Percentiles rank a stretch among this genome's conserved stretches.
These are phyloP conservation scores for Scedosporium boydii DNA, from an alignment of 2,329 filamentous ascomycete genomes.

Conservation along the genomic window DNA sequence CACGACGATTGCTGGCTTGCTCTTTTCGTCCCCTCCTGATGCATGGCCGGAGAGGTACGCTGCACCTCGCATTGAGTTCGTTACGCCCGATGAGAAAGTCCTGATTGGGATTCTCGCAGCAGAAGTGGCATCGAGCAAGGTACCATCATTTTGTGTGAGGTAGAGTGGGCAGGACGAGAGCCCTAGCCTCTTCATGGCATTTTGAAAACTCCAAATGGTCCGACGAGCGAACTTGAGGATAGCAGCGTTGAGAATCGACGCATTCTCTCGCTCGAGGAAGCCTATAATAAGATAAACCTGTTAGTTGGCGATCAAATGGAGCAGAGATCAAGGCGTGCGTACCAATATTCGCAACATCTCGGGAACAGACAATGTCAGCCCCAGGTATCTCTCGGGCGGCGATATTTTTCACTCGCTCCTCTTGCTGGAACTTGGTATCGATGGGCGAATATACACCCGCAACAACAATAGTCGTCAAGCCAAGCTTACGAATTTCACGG, in stretches of 20 bases:
- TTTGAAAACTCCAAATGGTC: conserved; percentile 43
- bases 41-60: conserved; percentile 40
- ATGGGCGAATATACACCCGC: conserved; percentile 44
- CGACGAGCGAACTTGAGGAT: conserved; percentile 47
- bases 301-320: no score
- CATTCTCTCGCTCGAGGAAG: conserved; percentile 55
- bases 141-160: conserved; percentile 56
- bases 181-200: conserved; percentile 31
- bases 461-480: conserved; percentile 37
- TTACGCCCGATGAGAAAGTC: conserved; percentile 53
- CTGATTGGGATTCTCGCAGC: conserved; percentile 48
- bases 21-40: neutral
- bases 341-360: conserved; percentile 40
- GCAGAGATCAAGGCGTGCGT: no score
- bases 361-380: conserved; percentile 38
- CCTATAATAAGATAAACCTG: no score
- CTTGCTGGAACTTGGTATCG: conserved; percentile 36
- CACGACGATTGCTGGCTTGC: conserved; percentile 36
- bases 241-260: conserved; percentile 53
- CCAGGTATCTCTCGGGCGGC: conserved; percentile 11
- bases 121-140: conserved; percentile 41
- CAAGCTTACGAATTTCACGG: conserved; percentile 24
- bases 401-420: conserved; percentile 36
- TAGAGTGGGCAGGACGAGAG: conserved; percentile 43
- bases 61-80: conserved; percentile 54